Percentiles rank a stretch among this genome's conserved stretches.
These are phyloP conservation scores for Clathrospora elynae DNA, from an alignment of 2,329 filamentous ascomycete species.

Conservation along the genomic window DNA sequence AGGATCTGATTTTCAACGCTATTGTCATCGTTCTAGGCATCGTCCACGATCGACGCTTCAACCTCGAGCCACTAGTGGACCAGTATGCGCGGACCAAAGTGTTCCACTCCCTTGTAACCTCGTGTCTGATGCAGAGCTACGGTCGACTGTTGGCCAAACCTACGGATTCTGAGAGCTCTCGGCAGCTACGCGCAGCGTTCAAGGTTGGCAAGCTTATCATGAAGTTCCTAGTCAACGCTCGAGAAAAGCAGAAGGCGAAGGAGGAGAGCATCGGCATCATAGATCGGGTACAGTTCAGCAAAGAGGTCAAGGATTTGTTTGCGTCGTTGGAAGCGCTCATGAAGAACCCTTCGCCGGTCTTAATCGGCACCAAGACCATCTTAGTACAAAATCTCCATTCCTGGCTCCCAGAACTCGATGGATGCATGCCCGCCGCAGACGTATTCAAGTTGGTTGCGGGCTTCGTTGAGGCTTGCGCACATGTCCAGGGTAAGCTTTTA, in stretches of 20 bases:
- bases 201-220: slow-evolving; percentile 93
- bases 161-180: slow-evolving; percentile 79
- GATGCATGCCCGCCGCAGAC: slow-evolving; percentile 77
- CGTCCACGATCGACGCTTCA: slow-evolving; percentile 91
- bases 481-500: slow-evolving; percentile 87
- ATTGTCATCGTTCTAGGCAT: slow-evolving; percentile 90
- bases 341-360: slow-evolving; percentile 79
- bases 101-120: slow-evolving; percentile 89
- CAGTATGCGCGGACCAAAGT: slow-evolving; percentile 87
- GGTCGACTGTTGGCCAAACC: slow-evolving; percentile 81
- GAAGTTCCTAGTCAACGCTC: slow-evolving; percentile 90
- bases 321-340: slow-evolving; percentile 88
- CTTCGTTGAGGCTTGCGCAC: slow-evolving; percentile 88
- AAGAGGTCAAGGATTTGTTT: slow-evolving; percentile 85
- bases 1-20: slow-evolving; percentile 89
- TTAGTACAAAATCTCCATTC: slow-evolving; percentile 96
- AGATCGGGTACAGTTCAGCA: slow-evolving; percentile 73
- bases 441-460: slow-evolving; percentile 89
- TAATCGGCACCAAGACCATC: slow-evolving; percentile 93
- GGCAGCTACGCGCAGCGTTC: slow-evolving; percentile 86
- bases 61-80: slow-evolving; percentile 87
- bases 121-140: slow-evolving; percentile 85
- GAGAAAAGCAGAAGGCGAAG: slow-evolving; percentile 84
- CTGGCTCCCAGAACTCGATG: slow-evolving; percentile 89
- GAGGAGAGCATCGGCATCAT: slow-evolving; percentile 86